Percentiles rank a stretch among this genome's conserved stretches.
phyloP scores from a whole-genome alignment of 2,329 filamentous ascomycete species.

The Periglandula ipomoeae region DNA sequence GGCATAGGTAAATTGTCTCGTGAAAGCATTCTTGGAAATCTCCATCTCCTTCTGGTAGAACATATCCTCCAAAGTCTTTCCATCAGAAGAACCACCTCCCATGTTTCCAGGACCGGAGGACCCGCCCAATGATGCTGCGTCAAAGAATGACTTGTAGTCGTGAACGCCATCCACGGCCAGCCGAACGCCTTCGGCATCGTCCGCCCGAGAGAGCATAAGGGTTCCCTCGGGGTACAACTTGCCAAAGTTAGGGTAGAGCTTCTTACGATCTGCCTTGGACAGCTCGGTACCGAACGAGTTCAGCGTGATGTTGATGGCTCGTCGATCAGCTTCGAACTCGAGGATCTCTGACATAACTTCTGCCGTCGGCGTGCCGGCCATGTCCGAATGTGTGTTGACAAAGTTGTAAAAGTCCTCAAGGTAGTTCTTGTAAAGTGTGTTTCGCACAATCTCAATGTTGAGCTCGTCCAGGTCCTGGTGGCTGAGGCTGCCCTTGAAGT shows the following conservation, averaged over 20 bases:
- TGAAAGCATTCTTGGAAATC: conserved; percentile 90
- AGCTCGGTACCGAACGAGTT: conserved; percentile 98
- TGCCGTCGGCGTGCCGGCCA: conserved; percentile 78
- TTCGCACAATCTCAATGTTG: conserved; percentile 98
- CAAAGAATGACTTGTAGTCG: conserved; percentile 95
- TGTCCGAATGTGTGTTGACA: conserved; percentile 80
- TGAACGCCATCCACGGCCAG: conserved; percentile 86
- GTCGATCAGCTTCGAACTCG: conserved; percentile 91
- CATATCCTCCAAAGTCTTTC: conserved; percentile 88
- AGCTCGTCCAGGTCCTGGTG: conserved; percentile 97
- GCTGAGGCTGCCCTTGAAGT: conserved; percentile 94
- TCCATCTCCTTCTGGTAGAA: conserved; percentile 99
- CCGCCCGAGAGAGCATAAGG: conserved; percentile 86
- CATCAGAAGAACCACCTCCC: conserved; percentile 69
- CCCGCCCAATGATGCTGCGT: conserved; percentile 72
- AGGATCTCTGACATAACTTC: conserved; percentile 95
- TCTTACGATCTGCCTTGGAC: conserved; percentile 86
- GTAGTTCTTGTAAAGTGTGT: conserved; percentile 99
- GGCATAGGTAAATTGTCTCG: conserved; percentile 86
- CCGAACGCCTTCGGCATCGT: conserved; percentile 88
- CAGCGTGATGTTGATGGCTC: conserved; percentile 97
- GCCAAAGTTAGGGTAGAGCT: conserved; percentile 90
- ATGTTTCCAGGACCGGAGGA: conserved; percentile 72
- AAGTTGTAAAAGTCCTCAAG: conserved; percentile 95
- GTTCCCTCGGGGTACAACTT: conserved; percentile 89